Evolutionary conservation across 257 asterid genomes (phyloP).

Genomic region (Striga asiatica): DNA sequence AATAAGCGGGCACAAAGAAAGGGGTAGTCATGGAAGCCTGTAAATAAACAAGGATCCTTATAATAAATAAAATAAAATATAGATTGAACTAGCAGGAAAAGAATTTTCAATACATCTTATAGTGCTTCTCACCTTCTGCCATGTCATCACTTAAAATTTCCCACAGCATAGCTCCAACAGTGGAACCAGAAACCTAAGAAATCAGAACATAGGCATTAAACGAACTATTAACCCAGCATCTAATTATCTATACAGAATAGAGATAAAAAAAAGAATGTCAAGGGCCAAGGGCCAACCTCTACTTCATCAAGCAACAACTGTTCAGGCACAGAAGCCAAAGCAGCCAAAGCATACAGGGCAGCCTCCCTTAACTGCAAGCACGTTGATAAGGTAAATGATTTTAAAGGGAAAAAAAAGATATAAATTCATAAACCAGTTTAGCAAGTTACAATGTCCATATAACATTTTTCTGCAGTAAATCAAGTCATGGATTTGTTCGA

Average conservation of each 20-base stretch:
- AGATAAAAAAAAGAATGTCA: slow-evolving; percentile 1
- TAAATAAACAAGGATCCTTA: slow-evolving; percentile 15
- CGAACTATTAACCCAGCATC: too few relatives aligned
- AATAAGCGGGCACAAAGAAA: slow-evolving; percentile 87
- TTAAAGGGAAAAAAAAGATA: slow-evolving; percentile 1
- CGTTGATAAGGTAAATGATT: slow-evolving; percentile 7
- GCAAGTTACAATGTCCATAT: neutral
- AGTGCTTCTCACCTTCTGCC: slow-evolving; percentile 50
- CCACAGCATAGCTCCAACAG: slow-evolving; percentile 50
- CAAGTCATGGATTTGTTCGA: slow-evolving; percentile 12
- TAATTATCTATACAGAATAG: slow-evolving; percentile 6
- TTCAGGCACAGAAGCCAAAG: slow-evolving; percentile 80
- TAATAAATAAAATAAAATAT: neutral
- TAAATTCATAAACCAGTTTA: too few relatives aligned
- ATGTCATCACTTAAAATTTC: slow-evolving; percentile 66
- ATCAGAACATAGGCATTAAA: slow-evolving; percentile 11
- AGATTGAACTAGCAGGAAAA: neutral
- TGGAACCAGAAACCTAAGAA: slow-evolving; percentile 51
- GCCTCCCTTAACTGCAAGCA: slow-evolving; percentile 84
- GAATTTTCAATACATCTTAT: slow-evolving; percentile 11
- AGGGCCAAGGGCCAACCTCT: slow-evolving; percentile 55
- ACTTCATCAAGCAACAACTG: slow-evolving; percentile 73
- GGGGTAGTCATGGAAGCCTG: slow-evolving; percentile 74
- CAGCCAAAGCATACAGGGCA: slow-evolving; percentile 65
- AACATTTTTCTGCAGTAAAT: neutral